Evolutionary conservation across 768 basidiomycete species (phyloP).

Genomic region (Tylopilus plumbeoviolaceoides): DNA sequence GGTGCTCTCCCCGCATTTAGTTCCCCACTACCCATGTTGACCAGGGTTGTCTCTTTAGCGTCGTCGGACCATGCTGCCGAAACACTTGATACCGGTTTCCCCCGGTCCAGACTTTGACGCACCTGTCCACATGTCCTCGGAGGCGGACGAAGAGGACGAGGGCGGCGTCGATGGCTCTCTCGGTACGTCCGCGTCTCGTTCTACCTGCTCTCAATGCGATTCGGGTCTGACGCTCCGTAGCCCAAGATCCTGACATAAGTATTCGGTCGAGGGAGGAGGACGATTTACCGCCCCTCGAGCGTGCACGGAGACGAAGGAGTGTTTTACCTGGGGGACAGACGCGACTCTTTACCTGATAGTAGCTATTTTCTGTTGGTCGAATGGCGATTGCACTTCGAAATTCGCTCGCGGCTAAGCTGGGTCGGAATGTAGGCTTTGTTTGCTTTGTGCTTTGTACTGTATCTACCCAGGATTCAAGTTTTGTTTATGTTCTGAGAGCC

Average conservation of each 20-base stretch:
- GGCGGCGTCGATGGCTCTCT: constrained; percentile 20
- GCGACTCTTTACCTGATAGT: constrained; percentile 17
- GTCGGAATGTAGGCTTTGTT: no score
- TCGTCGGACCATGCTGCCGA: constrained; percentile 71
- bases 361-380: no score
- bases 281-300: constrained; percentile 64
- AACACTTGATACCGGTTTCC: constrained; percentile 40
- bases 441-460: no score
- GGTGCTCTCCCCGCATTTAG: constrained; percentile 34
- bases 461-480: no score
- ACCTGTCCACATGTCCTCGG: constrained; percentile 20
- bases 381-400: no score
- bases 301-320: constrained; percentile 52
- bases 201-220: background rate
- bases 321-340: constrained; percentile 31
- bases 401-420: no score
- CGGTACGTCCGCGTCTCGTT: no score
- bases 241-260: constrained; percentile 27
- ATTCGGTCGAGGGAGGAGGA: constrained; percentile 43
- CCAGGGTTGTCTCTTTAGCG: constrained; percentile 41
- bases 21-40: background rate
- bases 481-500: no score
- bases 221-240: constrained; percentile 6
- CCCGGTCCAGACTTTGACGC: constrained; percentile 11
- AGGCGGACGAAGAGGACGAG: constrained; percentile 27